phyloP scores from a whole-genome alignment of 495 filamentous ascomycete genomes.

The Penicillium cataractarum region DNA sequence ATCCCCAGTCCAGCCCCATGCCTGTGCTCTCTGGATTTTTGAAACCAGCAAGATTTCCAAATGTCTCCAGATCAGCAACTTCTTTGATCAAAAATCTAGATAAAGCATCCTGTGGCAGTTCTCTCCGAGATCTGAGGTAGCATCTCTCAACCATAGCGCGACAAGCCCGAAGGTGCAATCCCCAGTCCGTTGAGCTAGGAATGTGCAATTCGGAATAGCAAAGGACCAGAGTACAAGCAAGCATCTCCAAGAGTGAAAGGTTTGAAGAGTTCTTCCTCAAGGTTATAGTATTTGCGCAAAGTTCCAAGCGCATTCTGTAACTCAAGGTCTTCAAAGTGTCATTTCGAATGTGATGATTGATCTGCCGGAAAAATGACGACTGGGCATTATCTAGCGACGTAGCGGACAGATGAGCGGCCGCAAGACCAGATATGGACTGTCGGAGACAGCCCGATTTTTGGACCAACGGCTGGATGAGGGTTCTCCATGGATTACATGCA shows the following conservation, averaged over 20 bases:
- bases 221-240: slow-evolving; percentile 19
- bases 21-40: not conserved
- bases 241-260: slow-evolving; percentile 14
- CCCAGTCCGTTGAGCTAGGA: slow-evolving; percentile 23
- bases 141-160: slow-evolving; percentile 22
- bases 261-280: not conserved
- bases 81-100: slow-evolving; percentile 23
- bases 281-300: not conserved
- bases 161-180: slow-evolving; percentile 23
- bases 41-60: slow-evolving; percentile 16
- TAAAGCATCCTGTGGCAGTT: slow-evolving; percentile 6
- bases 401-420: slow-evolving; percentile 26
- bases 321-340: slow-evolving; percentile 15
- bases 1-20: not conserved
- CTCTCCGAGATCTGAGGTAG: not conserved
- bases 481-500: slow-evolving; percentile 25
- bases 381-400: slow-evolving; percentile 17
- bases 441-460: slow-evolving; percentile 16
- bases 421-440: slow-evolving; percentile 21
- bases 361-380: slow-evolving; percentile 12
- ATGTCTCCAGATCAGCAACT: slow-evolving; percentile 23
- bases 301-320: slow-evolving; percentile 13
- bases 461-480: slow-evolving; percentile 13
- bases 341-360: slow-evolving; percentile 17
- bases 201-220: slow-evolving; percentile 25